Percentiles rank a stretch among this genome's conserved stretches.
These are phyloP conservation scores for Colletotrichum spinosum DNA, from an alignment of 2,329 filamentous ascomycete species.

Conservation along the genomic window DNA sequence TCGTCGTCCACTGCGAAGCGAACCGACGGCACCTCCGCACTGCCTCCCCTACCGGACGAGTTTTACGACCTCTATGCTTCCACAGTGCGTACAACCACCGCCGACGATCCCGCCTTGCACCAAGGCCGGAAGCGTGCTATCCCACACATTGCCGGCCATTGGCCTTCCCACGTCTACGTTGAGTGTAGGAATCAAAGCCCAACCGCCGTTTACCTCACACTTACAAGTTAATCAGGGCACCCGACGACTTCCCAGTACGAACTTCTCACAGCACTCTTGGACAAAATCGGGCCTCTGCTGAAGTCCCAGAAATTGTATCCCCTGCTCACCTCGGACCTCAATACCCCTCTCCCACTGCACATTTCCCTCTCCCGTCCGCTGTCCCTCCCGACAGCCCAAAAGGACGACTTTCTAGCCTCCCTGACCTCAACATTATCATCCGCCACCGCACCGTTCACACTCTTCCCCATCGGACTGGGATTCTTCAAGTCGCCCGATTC, in stretches of 20 bases:
- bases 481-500: constrained; percentile 68
- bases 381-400: constrained; percentile 77
- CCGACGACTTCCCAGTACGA: constrained; percentile 61
- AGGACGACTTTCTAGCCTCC: constrained; percentile 72
- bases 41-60: constrained; percentile 80
- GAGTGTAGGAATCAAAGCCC: constrained; percentile 76
- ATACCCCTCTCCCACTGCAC: constrained; percentile 83
- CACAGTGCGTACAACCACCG: constrained; percentile 79
- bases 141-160: constrained; percentile 89
- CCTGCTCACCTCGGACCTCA: constrained; percentile 82
- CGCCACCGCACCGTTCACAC: constrained; percentile 47
- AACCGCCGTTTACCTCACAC: constrained; percentile 8
- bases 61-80: constrained; percentile 94
- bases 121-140: constrained; percentile 84
- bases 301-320: constrained; percentile 65
- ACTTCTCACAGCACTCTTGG: constrained; percentile 57
- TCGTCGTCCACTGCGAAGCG: not conserved
- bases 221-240: constrained; percentile 58
- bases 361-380: constrained; percentile 90
- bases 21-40: constrained; percentile 39
- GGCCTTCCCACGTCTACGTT: constrained; percentile 92
- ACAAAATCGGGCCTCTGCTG: constrained; percentile 48
- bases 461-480: constrained; percentile 53
- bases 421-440: constrained; percentile 60
- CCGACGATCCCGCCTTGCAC: constrained; percentile 87